Evolutionary conservation across 495 filamentous ascomycete species (phyloP), one percentile per base, ranked within the genome.

Genomic region (Penicillium atrosanguineum): DNA sequence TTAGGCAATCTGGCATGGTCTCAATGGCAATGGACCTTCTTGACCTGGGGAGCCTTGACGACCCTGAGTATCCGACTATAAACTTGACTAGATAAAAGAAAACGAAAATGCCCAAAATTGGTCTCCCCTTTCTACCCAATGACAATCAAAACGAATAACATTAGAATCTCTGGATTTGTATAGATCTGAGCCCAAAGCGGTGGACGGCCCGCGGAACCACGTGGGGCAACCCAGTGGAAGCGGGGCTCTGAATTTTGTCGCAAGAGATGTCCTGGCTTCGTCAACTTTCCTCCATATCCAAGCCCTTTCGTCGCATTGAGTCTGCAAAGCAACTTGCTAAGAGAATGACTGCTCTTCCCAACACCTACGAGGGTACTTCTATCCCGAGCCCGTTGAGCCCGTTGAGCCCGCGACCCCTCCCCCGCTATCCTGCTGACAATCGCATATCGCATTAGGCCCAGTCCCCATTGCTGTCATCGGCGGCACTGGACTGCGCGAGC

Each of bases 381-480:
- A 19, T 23, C 53, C 21, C 48, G 21, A 25, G n/a, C 20, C 20
- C 14, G 21, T 28, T 14, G n/a, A 9, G 7, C 47, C n/a, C 46
- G 21, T 31, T 38, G 46, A 23, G 16, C 47, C 21, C 52, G 36
- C 48, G 57, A 55, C 53, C 50, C 48, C 55, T 52, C 61, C 54
- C 61, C 63, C 56, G 58, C 56, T 47, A 56, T n/a, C 23, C 44
- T 34, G 26, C 55, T 61, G 56, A 56, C 50, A 31, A 26, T 47
- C 23, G 28, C 50, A 43, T 50, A 53, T 25, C 46, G 41, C 51
- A 39, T 67, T 5, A 94, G 90, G 81, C 42, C 82, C 87, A 47
- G 85, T 97, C 70, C 83, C 79, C 61, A 95, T 98, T 69, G 94
- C 90, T 72, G 91, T 98, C 53, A 97, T 98, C 52, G 95, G 94